Base-by-base conservation (phyloP, 192 early-diverging fungal genomes). In the Podila epigama region DNA sequence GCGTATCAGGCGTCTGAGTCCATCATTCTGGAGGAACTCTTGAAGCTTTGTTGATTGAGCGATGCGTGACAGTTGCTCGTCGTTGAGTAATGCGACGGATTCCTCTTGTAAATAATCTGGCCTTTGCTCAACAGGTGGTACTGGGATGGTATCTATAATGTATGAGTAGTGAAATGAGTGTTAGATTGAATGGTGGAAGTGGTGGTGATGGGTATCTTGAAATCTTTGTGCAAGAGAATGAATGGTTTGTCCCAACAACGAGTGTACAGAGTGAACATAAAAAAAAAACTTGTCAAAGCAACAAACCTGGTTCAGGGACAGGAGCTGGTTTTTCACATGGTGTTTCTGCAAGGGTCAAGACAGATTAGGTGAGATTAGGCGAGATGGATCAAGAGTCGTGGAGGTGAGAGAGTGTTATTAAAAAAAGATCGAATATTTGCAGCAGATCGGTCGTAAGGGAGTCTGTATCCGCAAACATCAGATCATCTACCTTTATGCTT, bases 91-190 rank as follows among this genome's bases (percentile, higher is more conserved):
- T 0, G 73, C 66, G 5, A 77, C 73, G 1, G 73, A 62, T n/a
- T 77, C 73, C 25, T 77, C 73, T 20, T 39, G 11, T 7, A 77
- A 66, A 37, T 64, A 77, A n/a, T 77, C 73, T 6, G 73, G 73
- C 11, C 59, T 28, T 35, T 42, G 60, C 28, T 28, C 60, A 13
- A 77, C 66, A 9, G 73, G 66, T 5, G 73, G 73, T 35, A 77
- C 73, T 51, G 60, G 60, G 25, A 77, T 66, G 2, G 59, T 66
- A 51, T 75, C 71, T 75, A 64, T 25, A 25, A 16, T 22, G 18
- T 13, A 15, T 0, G 36, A 16, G n/a, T n/a, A n/a, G n/a, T n/a
- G n/a, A n/a, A n/a, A n/a, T n/a, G n/a, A n/a, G n/a, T n/a, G n/a
- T n/a, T n/a, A n/a, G n/a, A n/a, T n/a, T n/a, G n/a, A n/a, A n/a